Evolutionary conservation across 2,329 filamentous ascomycete species (phyloP).

Genomic region (Fusarium neocosmosporiellum): DNA sequence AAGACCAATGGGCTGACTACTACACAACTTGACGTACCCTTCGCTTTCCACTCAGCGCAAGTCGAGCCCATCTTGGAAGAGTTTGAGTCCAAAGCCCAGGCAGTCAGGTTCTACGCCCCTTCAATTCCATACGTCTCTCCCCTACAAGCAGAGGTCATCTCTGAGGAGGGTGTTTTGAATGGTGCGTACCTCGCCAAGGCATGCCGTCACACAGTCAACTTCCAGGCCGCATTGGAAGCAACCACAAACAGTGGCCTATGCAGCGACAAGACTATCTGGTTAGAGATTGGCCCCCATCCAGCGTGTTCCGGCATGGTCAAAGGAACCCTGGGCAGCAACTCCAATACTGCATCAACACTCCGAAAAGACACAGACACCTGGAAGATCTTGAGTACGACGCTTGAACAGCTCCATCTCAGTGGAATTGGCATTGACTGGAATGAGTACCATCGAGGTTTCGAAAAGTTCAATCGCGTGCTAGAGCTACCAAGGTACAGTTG

Average conservation of each 20-base stretch:
- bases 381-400: conserved; percentile 69
- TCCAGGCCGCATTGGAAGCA: conserved; percentile 66
- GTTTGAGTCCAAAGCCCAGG: conserved; percentile 61
- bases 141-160: conserved; percentile 65
- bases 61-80: conserved; percentile 67
- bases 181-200: conserved; percentile 70
- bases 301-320: conserved; percentile 73
- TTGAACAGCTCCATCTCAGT: conserved; percentile 68
- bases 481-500: conserved; percentile 77
- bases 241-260: conserved; percentile 62
- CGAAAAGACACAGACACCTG: conserved; percentile 73
- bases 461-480: conserved; percentile 59
- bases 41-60: conserved; percentile 65
- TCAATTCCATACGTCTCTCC: conserved; percentile 74
- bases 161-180: conserved; percentile 59
- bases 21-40: conserved; percentile 61
- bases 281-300: conserved; percentile 77
- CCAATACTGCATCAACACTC: conserved; percentile 67
- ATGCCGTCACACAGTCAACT: conserved; percentile 74
- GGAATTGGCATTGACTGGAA: conserved; percentile 74
- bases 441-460: conserved; percentile 71
- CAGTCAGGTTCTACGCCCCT: conserved; percentile 53
- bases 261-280: conserved; percentile 68
- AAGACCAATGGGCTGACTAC: conserved; percentile 54
- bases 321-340: conserved; percentile 64